phyloP scores from a whole-genome alignment of 805 yeast species.

The Barnettozyma botsteinii region DNA sequence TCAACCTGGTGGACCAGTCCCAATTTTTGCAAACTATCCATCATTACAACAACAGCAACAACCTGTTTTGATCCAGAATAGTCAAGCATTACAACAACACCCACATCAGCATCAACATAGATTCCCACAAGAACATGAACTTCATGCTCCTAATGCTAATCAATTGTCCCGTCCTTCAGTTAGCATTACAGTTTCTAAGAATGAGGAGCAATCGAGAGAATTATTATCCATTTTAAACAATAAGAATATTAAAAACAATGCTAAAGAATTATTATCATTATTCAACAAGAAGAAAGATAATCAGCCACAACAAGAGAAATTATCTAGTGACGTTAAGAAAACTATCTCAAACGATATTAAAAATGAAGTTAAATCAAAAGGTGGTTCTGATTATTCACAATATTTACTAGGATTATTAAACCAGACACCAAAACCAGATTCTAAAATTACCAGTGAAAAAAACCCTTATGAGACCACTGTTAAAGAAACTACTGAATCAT shows the following conservation, averaged over 20 bases:
- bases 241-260: constrained; percentile 6
- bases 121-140: constrained; percentile 12
- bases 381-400: constrained; percentile 15
- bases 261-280: constrained; percentile 13
- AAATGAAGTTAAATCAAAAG: not conserved
- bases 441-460: not conserved
- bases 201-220: constrained; percentile 35
- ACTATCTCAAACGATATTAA: not conserved
- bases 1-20: not conserved
- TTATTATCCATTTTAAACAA: constrained; percentile 37
- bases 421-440: constrained; percentile 11
- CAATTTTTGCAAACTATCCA: not conserved
- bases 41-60: not conserved
- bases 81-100: not conserved
- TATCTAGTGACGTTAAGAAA: not conserved
- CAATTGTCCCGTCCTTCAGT: constrained; percentile 34
- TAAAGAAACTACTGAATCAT: not conserved
- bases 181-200: constrained; percentile 21
- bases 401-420: constrained; percentile 18
- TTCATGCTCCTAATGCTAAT: constrained; percentile 32
- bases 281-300: constrained; percentile 9
- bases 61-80: constrained; percentile 10
- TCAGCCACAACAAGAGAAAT: not conserved
- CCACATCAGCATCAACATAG: constrained; percentile 11
- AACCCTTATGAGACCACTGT: not conserved